Evolutionary conservation across 805 yeast genomes (phyloP), one percentile per base, ranked within the genome.

Genomic region (Pichia cabralensis): DNA sequence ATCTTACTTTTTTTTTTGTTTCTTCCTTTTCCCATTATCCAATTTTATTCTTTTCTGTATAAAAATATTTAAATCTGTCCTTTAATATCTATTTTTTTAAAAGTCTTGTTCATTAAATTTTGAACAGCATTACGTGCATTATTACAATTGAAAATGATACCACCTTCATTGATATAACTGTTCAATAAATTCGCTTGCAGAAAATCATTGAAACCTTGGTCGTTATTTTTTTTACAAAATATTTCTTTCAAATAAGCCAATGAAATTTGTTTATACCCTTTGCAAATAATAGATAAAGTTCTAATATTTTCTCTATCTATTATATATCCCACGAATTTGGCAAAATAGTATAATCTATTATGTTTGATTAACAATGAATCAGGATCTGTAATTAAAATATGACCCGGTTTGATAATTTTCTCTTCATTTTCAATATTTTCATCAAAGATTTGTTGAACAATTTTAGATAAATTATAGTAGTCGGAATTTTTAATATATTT

Each of bases 1-100:
- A n/a, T n/a, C n/a, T n/a, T n/a, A n/a, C n/a, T n/a, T 7, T 26
- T 18, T 14, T 26, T n/a, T 8, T 26, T 17, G 12, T 16, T 19
- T 10, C 34, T 15, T 30, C 10, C 8, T 21, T 11, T n/a, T 10
- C 6, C 15, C 16, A 12, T n/a, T 12, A 10, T 15, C n/a, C 17
- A 11, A 11, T 20, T 22, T 22, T 25, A 9, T 6, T 16, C 17
- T 26, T 24, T 19, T 13, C 15, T 12, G 5, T 15, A 13, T 7
- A 13, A 13, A 8, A 6, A 18, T 10, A 20, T 22, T 45, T 55
- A 77, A 7, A 76, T 66, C 57, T 88, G 96, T 1, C 97, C 97
- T 62, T 88, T 88, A 42, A 89, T 86, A 51, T 88, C 96, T 11
- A 88, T 76, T 49, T 67, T 78, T 40, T 61, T 71, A 45, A 67